These are phyloP conservation scores for Diatrype stigma DNA, from an alignment of 2,329 filamentous ascomycete species.

Conservation along the genomic window DNA sequence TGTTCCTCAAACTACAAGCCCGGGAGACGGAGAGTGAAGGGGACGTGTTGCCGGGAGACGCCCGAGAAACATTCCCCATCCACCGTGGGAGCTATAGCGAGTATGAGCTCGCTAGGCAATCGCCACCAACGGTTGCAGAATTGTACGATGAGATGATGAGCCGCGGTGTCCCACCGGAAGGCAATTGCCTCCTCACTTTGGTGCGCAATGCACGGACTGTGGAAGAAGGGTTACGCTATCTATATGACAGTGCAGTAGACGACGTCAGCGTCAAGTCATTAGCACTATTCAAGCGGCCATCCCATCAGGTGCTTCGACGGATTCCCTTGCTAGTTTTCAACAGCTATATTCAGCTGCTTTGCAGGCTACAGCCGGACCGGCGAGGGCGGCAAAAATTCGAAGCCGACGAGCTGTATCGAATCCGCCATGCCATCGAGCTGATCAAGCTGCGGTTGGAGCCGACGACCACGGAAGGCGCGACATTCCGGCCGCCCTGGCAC, in stretches of 20 bases:
- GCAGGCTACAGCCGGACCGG: slow-evolving; percentile 33
- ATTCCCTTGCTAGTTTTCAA: slow-evolving; percentile 38
- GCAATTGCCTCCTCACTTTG: slow-evolving; percentile 50
- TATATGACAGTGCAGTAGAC: slow-evolving; percentile 39
- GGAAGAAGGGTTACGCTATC: slow-evolving; percentile 43
- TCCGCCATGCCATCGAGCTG: slow-evolving; percentile 34
- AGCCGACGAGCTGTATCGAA: slow-evolving; percentile 14
- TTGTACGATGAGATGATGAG: slow-evolving; percentile 57
- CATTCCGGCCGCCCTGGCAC: slow-evolving; percentile 39
- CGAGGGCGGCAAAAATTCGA: slow-evolving; percentile 14
- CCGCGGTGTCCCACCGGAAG: slow-evolving; percentile 43
- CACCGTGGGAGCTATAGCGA: slow-evolving; percentile 56
- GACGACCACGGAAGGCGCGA: slow-evolving; percentile 20
- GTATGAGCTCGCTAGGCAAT: slow-evolving; percentile 60
- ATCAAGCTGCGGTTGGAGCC: slow-evolving; percentile 22
- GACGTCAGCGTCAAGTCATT: slow-evolving; percentile 14
- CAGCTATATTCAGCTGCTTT: slow-evolving; percentile 50
- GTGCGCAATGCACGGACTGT: slow-evolving; percentile 48
- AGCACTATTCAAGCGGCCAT: slow-evolving; percentile 9
- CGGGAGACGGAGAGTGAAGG: slow-evolving; percentile 22
- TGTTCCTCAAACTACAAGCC: slow-evolving; percentile 55
- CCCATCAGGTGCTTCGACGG: slow-evolving; percentile 17
- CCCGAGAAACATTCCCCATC: slow-evolving; percentile 49
- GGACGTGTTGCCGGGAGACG: slow-evolving; percentile 54
- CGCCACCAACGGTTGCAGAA: slow-evolving; percentile 53